Evolutionary conservation across 306 rosid species (phyloP).

Genomic region (Geum urbanum): DNA sequence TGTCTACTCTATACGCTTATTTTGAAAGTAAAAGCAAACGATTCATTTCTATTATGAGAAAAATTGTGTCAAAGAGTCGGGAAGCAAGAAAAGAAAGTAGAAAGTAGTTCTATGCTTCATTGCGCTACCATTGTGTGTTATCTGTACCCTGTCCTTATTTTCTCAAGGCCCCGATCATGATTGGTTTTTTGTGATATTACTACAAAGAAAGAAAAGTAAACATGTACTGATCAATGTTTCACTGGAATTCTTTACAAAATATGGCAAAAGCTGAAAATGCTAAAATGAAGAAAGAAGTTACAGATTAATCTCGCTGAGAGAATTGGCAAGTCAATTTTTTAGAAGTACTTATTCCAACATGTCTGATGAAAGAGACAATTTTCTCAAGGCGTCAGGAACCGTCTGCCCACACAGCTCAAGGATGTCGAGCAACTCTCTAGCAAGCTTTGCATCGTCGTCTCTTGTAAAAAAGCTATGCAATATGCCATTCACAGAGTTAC

Average conservation of each 20-base stretch:
- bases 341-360: conserved; percentile 24
- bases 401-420: conserved; percentile 63
- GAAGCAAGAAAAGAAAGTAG: no score
- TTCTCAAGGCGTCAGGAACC: conserved; percentile 45
- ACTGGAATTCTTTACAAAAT: background rate
- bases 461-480: conserved; percentile 51
- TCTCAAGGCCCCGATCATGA: no score
- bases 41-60: no score
- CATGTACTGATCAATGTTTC: no score
- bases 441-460: conserved; percentile 38
- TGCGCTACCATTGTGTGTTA: no score
- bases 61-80: no score
- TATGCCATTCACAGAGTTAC: conserved; percentile 46
- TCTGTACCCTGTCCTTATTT: no score
- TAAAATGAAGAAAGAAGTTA: background rate
- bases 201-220: no score
- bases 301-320: background rate
- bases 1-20: no score
- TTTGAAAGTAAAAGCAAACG: no score
- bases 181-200: no score
- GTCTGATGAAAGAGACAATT: conserved; percentile 35
- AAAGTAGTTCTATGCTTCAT: no score
- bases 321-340: background rate
- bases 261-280: background rate
- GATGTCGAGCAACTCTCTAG: conserved; percentile 41